These are phyloP conservation scores for Podospora conica DNA, from an alignment of 495 filamentous ascomycete genomes.

Conservation along the genomic window DNA sequence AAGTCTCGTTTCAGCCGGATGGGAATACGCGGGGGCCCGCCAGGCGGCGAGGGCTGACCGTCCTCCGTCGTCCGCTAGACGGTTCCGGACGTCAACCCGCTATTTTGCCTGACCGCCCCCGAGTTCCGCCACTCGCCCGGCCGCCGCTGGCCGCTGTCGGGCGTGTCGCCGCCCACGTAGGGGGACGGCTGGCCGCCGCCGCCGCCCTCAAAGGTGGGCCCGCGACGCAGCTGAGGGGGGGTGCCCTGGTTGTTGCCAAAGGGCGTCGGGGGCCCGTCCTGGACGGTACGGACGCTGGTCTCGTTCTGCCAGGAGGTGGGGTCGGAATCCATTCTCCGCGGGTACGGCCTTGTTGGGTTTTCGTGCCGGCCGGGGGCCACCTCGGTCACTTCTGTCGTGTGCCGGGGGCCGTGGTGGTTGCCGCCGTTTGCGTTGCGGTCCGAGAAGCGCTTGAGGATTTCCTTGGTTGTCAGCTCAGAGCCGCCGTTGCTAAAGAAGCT, in stretches of 20 bases:
- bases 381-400: conserved; percentile 53
- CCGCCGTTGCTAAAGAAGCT: conserved; percentile 70
- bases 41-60: background rate
- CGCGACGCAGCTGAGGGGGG: conserved; percentile 39
- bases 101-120: conserved; percentile 41
- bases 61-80: conserved; percentile 14
- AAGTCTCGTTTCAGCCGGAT: background rate
- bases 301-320: conserved; percentile 74
- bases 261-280: conserved; percentile 50
- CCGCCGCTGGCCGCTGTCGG: conserved; percentile 28
- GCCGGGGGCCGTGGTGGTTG: conserved; percentile 47
- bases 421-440: conserved; percentile 59
- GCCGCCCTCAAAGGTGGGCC: conserved; percentile 31
- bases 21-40: background rate
- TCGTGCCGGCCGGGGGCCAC: conserved; percentile 42
- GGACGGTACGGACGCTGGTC: conserved; percentile 70
- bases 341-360: conserved; percentile 40
- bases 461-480: conserved; percentile 84
- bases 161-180: conserved; percentile 21
- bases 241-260: conserved; percentile 26
- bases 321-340: conserved; percentile 66
- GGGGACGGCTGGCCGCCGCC: conserved; percentile 17
- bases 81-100: conserved; percentile 29
- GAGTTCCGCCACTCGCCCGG: conserved; percentile 47
- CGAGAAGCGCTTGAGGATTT: conserved; percentile 85